Evolutionary conservation across 2,329 filamentous ascomycete species (phyloP), one percentile per base, ranked within the genome.

Genomic region (Alternaria postmessia): DNA sequence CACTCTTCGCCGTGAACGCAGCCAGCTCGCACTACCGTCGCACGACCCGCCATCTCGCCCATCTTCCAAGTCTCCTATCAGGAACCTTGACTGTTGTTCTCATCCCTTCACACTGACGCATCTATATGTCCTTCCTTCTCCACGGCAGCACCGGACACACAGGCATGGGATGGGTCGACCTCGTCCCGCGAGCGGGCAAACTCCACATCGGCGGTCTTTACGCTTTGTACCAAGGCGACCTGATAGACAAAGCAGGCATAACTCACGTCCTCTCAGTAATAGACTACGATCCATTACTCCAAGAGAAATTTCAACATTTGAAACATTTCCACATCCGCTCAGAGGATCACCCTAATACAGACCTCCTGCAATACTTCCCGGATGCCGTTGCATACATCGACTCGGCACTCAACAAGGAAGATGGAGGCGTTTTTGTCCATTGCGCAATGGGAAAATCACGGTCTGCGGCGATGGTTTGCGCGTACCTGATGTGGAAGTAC

Each of bases 181-280:
- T 64, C 18, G 68, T 81, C 7, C 79, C 79, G 0, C 67, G 73
- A 6, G 68, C 72, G 4, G 68, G 71, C 4, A 71, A 71, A 18
- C 69, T 81, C 30, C 79, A 78, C 72, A 81, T 81, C 49, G 80
- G 80, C 58, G 79, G 79, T 30, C 69, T 81, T 3, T 76, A 80
- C 57, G 79, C 79, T 1, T 66, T 81, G 3, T 80, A 81, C 63
- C 76, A 80, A 59, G 75, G 74, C 3, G 71, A 78, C 60, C 69
- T 79, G 8, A 74, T 78, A 51, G 54, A 62, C 9, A 63, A 66
- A 3, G 73, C 73, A 2, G 68, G 69, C 5, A 75, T 78, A 18
- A 78, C 75, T 0, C 74, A 78, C 38, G 74, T 78, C 0, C 57
- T 77, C 1, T 72, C 67, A 0, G 70, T 77, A 9, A 73, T 78